These are phyloP conservation scores for Ceratobasidium sp. DNA, from an alignment of 1,284 basidiomycete species.

Conservation along the genomic window DNA sequence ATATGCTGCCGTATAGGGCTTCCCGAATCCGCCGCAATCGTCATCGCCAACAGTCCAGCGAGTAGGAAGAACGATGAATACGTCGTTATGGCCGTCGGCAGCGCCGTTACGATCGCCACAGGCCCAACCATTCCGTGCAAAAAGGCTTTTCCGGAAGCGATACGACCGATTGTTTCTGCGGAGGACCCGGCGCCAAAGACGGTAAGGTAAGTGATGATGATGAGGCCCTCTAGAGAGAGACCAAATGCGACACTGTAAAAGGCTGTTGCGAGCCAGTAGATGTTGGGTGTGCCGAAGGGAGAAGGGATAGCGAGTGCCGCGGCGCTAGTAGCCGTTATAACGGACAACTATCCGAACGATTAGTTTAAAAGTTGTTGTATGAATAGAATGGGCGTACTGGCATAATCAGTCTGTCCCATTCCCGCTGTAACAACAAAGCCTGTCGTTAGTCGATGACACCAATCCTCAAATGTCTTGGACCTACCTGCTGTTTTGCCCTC, in stretches of 20 bases:
- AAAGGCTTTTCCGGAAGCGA: constrained; percentile 37
- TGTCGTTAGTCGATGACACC: background rate
- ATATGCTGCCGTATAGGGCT: constrained; percentile 18
- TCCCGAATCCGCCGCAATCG: constrained; percentile 27
- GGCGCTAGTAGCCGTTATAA: constrained; percentile 40
- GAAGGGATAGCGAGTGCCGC: constrained; percentile 45
- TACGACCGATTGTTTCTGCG: constrained; percentile 35
- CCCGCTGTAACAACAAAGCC: background rate
- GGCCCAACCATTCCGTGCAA: constrained; percentile 26
- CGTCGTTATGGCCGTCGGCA: constrained; percentile 41
- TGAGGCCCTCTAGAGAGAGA: constrained; percentile 41
- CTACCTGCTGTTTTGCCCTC: constrained; percentile 24
- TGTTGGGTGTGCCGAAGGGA: constrained; percentile 31
- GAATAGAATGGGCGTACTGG: constrained; percentile 1
- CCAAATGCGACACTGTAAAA: constrained; percentile 35
- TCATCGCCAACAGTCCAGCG: constrained; percentile 38
- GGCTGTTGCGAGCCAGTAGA: constrained; percentile 33
- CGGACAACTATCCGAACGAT: background rate
- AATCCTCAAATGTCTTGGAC: background rate
- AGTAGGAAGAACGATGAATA: constrained; percentile 38
- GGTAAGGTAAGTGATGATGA: constrained; percentile 42
- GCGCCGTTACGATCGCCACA: constrained; percentile 33
- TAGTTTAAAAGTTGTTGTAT: background rate
- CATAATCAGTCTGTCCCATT: constrained; percentile 35
- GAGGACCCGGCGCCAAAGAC: constrained; percentile 36